Base-by-base conservation (phyloP, 2,329 filamentous ascomycete species). In the Tolypocladium capitatum region DNA sequence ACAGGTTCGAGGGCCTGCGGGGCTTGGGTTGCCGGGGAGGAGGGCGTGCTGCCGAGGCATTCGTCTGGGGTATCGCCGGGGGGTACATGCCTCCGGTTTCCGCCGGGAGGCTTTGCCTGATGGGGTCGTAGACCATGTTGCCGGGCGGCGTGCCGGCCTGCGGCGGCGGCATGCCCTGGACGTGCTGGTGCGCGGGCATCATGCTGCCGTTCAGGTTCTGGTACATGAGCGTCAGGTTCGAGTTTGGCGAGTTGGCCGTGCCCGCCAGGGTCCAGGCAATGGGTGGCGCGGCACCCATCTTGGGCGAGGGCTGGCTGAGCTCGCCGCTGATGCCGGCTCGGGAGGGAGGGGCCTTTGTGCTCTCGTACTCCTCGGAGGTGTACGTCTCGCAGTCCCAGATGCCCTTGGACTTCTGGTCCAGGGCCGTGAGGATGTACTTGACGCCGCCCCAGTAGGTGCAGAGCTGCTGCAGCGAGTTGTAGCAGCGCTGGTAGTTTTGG, bases 211-310 rank as follows among this genome's bases (percentile, higher is more conserved):
- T 52, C 21, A 46, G 31, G 55, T 76, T 81, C 50, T 86, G 81
- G 60, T 88, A 94, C 59, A 94, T 78, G 48, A 91, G 75, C 1
- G 87, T 90, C 5, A 94, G 69, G 58, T 86, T 92, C 0, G 87
- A 88, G 52, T 81, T 89, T 1, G 86, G 84, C 4, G 86, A 92
- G 58, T 94, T 88, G 47, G 86, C 89, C 1, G 84, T 91, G 14
- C 88, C 88, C 0, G 88, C 88, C n/a, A 94, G 68, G 8, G 86
- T 89, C 84, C 86, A 94, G 1, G 86, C 88, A 49, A 94, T 86
- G 1, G 69, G 71, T 9, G 69, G 67, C 8, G 33, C 47, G 1
- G 63, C 60, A 4, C 56, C 47, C 35, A 69, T 67, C 45, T 71
- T 73, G 1, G 76, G 76, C 0, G 75, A 76, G 0, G 70, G 59